phyloP scores from a whole-genome alignment of 306 rosid species.

The Myrica gale region DNA sequence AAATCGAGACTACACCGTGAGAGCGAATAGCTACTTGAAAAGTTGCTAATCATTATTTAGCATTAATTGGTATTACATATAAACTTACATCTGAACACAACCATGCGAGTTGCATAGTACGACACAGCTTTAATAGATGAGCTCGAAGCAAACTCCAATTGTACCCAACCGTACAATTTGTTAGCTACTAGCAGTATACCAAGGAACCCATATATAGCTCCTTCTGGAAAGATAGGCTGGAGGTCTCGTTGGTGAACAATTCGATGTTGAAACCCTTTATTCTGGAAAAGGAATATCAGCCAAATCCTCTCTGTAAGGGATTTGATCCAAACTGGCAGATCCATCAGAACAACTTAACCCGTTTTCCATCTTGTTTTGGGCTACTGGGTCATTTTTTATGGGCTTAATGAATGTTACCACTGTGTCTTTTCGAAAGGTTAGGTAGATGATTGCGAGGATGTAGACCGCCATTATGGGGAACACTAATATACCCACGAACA shows the following conservation, averaged over 20 bases:
- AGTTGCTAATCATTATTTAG: too few species aligned
- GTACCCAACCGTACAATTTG: too few species aligned
- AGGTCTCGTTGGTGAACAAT: not conserved
- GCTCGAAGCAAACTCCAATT: too few species aligned
- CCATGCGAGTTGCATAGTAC: too few species aligned
- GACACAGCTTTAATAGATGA: too few species aligned
- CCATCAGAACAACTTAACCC: conserved; percentile 35
- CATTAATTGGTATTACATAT: too few species aligned
- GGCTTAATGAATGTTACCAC: conserved; percentile 52
- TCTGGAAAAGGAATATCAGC: conserved; percentile 49
- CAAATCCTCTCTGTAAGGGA: conserved; percentile 66
- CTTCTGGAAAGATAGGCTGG: too few species aligned
- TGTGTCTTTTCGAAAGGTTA: conserved; percentile 62
- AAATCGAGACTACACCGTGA: too few species aligned
- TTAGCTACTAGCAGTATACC: too few species aligned
- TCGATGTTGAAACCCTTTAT: conserved; percentile 1
- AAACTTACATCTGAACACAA: too few species aligned
- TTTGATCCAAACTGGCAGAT: conserved; percentile 23
- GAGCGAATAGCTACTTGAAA: too few species aligned
- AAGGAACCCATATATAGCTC: too few species aligned
- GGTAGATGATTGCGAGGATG: conserved; percentile 48
- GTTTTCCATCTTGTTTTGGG: conserved; percentile 52
- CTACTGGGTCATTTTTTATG: conserved; percentile 32
- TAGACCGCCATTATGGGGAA: conserved; percentile 77
- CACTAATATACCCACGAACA: conserved; percentile 63